Base-by-base conservation (phyloP, 768 basidiomycete genomes). In the Agrocybe chaxingu region DNA sequence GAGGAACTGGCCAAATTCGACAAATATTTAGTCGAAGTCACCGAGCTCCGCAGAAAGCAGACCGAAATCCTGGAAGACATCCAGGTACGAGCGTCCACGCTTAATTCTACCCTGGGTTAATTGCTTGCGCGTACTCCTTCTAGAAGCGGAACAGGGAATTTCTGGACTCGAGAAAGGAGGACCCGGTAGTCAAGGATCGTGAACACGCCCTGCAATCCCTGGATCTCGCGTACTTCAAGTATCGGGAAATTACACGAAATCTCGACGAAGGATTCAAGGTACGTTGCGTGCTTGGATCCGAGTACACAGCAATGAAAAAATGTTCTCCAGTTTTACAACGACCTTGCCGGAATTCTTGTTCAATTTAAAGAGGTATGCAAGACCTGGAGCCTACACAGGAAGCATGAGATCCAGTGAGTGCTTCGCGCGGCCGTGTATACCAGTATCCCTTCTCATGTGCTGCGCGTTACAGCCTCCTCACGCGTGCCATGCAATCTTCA, bases 201-300 rank as follows among this genome's bases (percentile, higher is more conserved):
- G 92, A 96, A 68, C 73, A 79, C 52, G 89, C 85, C 0, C 67
- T 98, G 24, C 91, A 92, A 62, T 81, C 82, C 9, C 80, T 96
- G 38, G 92, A 96, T 55, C 66, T 86, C 8, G 90, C 94, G 0
- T 89, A 89, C 67, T 85, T 85, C 69, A 92, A 92, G 61, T 97
- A 93, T 66, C 75, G 79, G 47, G 95, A 98, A 63, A 88, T 97
- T 10, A 76, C 74, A 2, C 78, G 80, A 44, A 94, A 98, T 66
- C 71, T 97, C 5, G 85, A 89, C 36, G 96, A 98, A 63, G 95
- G 95, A 4, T 76, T 89, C 59, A 87, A 91, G 73, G 92, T 87
- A 57, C 10, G 69, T 54, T 24, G 31, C 9, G 24, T 37, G 31
- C 13, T 38, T n/a, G 4, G 16, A 35, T 32, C 31, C 19, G 24